A percentile compares a stretch with the other conserved stretches of the same genome.
Evolutionary conservation across 192 early-diverging fungal species (phyloP).

Genomic region (Kickxella alabastrina): DNA sequence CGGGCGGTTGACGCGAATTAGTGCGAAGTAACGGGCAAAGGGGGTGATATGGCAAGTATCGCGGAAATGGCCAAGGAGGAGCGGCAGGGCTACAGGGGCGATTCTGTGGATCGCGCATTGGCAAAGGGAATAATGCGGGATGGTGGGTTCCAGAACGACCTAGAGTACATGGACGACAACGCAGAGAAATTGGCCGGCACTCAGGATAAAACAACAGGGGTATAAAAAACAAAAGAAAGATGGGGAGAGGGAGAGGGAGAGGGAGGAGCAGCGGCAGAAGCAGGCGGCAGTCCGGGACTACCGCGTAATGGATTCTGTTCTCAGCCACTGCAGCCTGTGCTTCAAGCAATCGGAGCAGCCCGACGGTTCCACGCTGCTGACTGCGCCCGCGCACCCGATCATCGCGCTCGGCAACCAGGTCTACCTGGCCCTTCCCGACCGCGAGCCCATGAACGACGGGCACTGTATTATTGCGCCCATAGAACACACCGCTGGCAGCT

Average conservation of each 20-base stretch:
- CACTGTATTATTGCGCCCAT: slow-evolving; percentile 92
- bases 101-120: neutral
- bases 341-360: slow-evolving; percentile 53
- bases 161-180: slow-evolving; percentile 44
- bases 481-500: slow-evolving; percentile 72
- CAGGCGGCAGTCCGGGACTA: slow-evolving; percentile 65
- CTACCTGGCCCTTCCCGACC: slow-evolving; percentile 75
- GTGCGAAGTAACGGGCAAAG: too few species aligned
- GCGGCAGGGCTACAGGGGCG: too few species aligned
- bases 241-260: too few species aligned
- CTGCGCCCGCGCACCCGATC: slow-evolving; percentile 63
- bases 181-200: slow-evolving; percentile 93
- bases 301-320: slow-evolving; percentile 57
- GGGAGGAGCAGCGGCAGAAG: slow-evolving; percentile 66
- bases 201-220: slow-evolving; percentile 63
- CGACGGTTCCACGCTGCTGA: slow-evolving; percentile 45
- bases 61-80: too few species aligned
- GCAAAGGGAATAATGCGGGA: slow-evolving; percentile 9
- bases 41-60: too few species aligned
- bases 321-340: slow-evolving; percentile 64
- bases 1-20: too few species aligned
- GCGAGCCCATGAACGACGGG: slow-evolving; percentile 70
- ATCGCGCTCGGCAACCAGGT: slow-evolving; percentile 71
- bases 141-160: neutral
- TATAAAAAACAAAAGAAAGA: slow-evolving; percentile 57